phyloP scores from a whole-genome alignment of 768 basidiomycete species.

The Kwoniella sp. region DNA sequence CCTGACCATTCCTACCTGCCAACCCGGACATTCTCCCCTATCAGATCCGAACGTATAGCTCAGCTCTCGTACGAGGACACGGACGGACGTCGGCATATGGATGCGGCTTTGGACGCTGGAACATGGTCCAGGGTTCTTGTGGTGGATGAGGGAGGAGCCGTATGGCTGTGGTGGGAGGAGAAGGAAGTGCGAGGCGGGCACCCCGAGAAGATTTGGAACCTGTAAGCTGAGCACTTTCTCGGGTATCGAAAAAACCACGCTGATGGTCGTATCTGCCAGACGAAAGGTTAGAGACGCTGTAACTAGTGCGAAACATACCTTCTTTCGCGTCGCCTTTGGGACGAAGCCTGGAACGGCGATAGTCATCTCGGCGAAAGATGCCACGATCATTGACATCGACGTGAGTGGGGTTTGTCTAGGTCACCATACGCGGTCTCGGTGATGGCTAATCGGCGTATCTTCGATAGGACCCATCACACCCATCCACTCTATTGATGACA shows the following conservation, averaged over 20 bases:
- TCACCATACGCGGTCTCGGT: too few relatives aligned
- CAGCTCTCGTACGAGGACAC: slow-evolving; percentile 16
- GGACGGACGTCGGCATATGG: slow-evolving; percentile 25
- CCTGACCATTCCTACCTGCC: slow-evolving; percentile 25
- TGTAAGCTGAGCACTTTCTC: slow-evolving; percentile 14
- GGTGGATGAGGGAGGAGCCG: slow-evolving; percentile 36
- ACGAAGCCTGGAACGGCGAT: slow-evolving; percentile 24
- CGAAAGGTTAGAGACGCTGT: slow-evolving; percentile 11
- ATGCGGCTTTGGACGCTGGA: slow-evolving; percentile 24
- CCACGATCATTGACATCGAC: slow-evolving; percentile 20
- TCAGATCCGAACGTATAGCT: slow-evolving; percentile 7
- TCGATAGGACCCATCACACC: slow-evolving; percentile 12
- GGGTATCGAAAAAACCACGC: background rate
- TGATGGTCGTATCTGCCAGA: slow-evolving; percentile 3
- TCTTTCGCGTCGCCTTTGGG: slow-evolving; percentile 32
- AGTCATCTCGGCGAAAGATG: slow-evolving; percentile 19
- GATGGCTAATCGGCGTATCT: background rate
- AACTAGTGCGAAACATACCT: slow-evolving; percentile 14
- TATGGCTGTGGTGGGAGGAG: slow-evolving; percentile 37
- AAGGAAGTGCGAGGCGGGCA: slow-evolving; percentile 9
- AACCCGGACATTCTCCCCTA: background rate
- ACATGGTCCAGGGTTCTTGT: slow-evolving; percentile 25
- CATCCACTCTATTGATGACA: slow-evolving; percentile 4
- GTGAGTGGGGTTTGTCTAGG: slow-evolving; percentile 11
- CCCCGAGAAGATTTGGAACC: slow-evolving; percentile 20